Base-by-base conservation (phyloP, 306 rosid species). In the Bauhinia variegata region DNA sequence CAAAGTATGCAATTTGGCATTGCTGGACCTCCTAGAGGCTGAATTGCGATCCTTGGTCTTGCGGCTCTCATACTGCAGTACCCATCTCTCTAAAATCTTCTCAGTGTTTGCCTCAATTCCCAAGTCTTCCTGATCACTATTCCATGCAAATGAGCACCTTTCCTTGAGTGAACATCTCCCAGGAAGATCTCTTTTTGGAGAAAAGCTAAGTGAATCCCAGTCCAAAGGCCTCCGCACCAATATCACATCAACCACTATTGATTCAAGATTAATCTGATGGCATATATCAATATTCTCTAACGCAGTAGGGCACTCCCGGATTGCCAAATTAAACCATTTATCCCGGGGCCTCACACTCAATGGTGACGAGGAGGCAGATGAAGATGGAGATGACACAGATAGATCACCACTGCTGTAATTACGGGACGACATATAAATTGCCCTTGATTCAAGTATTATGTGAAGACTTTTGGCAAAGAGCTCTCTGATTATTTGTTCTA, bases 41-140 rank as follows among this genome's bases (percentile, higher is more conserved):
- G 89, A 80, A 80, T 54, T 68, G 50, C 71, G 70, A 70, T 86
- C 87, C 75, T 79, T 84, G 17, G 60, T 65, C 66, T 76, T 89
- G 70, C 82, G 70, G 63, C 71, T 79, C 64, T 92, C 96, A 68
- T 84, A 89, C 61, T 78, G 91, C 73, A 92, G 41, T 15, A 87
- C 74, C 98, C 96, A 92, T 73, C 96, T 84, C 86, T 92, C 98
- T 23, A 92, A 56, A 74, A 89, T 82, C 85, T 67, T 89, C 49
- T 84, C 96, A 42, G 82, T 82, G 79, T 72, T 83, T 39, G 62
- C 49, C 65, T 74, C 86, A 60, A 65, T 13, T 52, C 86, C 78
- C 30, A 82, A 46, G 11, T 83, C 89, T 18, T 83, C 95, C 73
- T 73, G 82, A 81, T 81, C 89, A 70, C 70, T 59, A 51, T 76